Conservation (phyloP, 1,139 yeast species). For the Spathaspora sp. region DNA sequence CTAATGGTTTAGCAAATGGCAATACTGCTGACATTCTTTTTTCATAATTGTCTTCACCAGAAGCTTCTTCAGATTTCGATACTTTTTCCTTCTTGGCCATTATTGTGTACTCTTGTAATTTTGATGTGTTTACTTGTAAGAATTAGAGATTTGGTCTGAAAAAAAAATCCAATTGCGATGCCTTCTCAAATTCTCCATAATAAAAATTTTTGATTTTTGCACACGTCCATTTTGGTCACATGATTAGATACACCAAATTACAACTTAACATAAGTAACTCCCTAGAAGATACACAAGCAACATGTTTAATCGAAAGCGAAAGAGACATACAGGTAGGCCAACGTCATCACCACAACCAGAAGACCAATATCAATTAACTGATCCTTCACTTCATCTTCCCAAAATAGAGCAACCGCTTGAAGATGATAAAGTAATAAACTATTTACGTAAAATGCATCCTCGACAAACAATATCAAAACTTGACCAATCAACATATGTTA, state of each 20-base stretch:
- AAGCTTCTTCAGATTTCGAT: conserved; percentile 39
- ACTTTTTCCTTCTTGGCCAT: conserved; percentile 41
- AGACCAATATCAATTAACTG: neutral
- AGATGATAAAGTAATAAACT: conserved; percentile 12
- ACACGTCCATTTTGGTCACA: conserved; percentile 1
- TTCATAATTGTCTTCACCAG: conserved; percentile 83
- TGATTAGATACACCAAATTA: neutral
- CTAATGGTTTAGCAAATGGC: conserved; percentile 93
- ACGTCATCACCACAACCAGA: neutral
- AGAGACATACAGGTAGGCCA: conserved; percentile 2
- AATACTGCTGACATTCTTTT: conserved; percentile 84
- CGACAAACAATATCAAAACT: conserved; percentile 3
- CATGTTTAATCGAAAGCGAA: conserved; percentile 5
- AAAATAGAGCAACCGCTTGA: conserved; percentile 4
- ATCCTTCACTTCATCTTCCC: neutral
- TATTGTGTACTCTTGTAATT: neutral
- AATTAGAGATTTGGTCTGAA: neutral
- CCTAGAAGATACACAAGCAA: neutral
- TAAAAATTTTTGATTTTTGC: neutral
- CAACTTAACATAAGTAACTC: too few relatives aligned
- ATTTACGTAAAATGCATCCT: conserved; percentile 10
- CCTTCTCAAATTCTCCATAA: neutral
- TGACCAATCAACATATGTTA: conserved; percentile 6
- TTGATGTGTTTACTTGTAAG: neutral
- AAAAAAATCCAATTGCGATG: neutral